A percentile compares a stretch with the other conserved stretches of the same genome.
These are phyloP conservation scores for Fomes fomentarius DNA, from an alignment of 1,284 basidiomycete genomes.

Conservation along the genomic window DNA sequence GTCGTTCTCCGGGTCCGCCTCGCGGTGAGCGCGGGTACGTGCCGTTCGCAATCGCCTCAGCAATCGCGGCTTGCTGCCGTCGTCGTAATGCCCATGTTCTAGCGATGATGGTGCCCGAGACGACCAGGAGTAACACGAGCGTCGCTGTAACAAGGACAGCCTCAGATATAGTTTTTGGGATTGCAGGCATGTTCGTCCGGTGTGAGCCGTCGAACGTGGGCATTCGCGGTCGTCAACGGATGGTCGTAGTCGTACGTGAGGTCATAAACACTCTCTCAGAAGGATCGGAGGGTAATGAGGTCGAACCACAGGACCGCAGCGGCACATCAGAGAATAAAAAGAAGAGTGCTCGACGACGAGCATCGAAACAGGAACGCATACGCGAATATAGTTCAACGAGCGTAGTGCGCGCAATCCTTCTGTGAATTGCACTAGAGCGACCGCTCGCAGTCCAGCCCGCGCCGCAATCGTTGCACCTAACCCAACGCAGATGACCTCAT, in stretches of 20 bases:
- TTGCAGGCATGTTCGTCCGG: slow-evolving; percentile 4
- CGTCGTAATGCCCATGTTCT: slow-evolving; percentile 62
- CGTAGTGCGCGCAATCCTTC: slow-evolving; percentile 13
- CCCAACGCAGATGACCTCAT: slow-evolving; percentile 8
- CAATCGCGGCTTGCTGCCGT: slow-evolving; percentile 56
- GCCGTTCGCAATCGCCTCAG: slow-evolving; percentile 64
- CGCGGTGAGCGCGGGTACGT: slow-evolving; percentile 47
- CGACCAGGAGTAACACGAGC: slow-evolving; percentile 62
- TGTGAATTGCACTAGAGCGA: slow-evolving; percentile 2
- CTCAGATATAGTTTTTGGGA: slow-evolving; percentile 12
- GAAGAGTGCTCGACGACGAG: background rate
- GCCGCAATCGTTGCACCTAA: background rate
- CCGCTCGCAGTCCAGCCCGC: slow-evolving; percentile 10
- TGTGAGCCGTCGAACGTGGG: slow-evolving; percentile 3
- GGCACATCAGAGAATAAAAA: slow-evolving; percentile 7
- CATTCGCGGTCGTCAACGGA: slow-evolving; percentile 1
- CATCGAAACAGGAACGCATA: slow-evolving; percentile 9
- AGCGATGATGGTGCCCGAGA: slow-evolving; percentile 64
- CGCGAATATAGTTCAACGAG: background rate
- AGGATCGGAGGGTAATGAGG: background rate
- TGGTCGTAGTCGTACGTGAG: slow-evolving; percentile 4
- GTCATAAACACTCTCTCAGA: background rate
- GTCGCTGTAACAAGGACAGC: slow-evolving; percentile 44
- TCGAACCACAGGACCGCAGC: background rate
- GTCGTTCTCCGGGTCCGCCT: slow-evolving; percentile 17